Conservation (phyloP, 1,284 basidiomycete species). For the Ustilago xerochloae region DNA sequence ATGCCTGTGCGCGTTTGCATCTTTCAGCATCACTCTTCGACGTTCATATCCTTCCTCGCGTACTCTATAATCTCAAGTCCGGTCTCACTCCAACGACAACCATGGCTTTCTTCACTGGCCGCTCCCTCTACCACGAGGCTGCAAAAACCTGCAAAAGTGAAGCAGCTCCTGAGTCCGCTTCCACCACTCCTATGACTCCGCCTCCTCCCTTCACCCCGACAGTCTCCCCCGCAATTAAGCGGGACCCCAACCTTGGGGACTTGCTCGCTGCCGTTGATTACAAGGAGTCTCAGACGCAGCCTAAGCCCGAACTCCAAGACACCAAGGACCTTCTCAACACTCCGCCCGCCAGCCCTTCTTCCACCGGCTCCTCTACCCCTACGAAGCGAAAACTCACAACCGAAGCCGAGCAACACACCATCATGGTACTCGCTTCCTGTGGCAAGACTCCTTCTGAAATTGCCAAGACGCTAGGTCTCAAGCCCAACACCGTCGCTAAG, state of each 20-base stretch:
- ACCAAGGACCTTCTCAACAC: no score
- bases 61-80: no score
- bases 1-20: no score
- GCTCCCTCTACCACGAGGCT: neutral
- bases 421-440: neutral
- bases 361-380: neutral
- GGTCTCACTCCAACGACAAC: neutral
- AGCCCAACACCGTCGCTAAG: conserved; percentile 2
- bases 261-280: no score
- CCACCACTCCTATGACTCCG: neutral
- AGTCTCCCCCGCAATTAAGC: no score
- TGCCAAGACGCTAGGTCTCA: conserved; percentile 8
- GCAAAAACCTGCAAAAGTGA: neutral
- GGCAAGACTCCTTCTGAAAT: conserved; percentile 7
- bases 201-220: no score
- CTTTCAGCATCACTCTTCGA: neutral
- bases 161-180: neutral
- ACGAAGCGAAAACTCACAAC: neutral
- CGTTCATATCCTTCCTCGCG: neutral
- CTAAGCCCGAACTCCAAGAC: no score
- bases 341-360: neutral
- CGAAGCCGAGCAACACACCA: conserved; percentile 9
- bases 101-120: conserved; percentile 3
- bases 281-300: no score
- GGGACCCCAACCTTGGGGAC: no score